phyloP scores from a whole-genome alignment of 2,329 filamentous ascomycete genomes.

The Sclerotinia spermophila region DNA sequence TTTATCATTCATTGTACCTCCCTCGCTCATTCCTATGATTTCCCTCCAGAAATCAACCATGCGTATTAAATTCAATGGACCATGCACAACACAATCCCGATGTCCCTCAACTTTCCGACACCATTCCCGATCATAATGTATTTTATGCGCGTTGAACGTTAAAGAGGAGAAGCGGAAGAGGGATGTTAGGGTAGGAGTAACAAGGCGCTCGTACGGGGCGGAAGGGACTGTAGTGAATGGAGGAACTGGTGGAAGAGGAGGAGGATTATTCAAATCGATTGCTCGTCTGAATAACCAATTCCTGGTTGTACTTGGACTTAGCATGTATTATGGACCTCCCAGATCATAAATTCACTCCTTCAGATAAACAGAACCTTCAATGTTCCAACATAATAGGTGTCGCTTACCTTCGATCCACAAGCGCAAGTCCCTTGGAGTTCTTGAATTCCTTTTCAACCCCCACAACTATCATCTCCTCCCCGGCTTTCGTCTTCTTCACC shows the following conservation, averaged over 20 bases:
- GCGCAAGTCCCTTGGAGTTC: constrained; percentile 47
- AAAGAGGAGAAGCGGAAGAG: constrained; percentile 80
- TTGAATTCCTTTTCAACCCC: constrained; percentile 59
- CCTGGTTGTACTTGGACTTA: constrained; percentile 19
- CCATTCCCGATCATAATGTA: constrained; percentile 69
- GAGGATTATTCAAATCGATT: constrained; percentile 21
- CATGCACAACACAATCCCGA: constrained; percentile 70
- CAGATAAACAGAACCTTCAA: neutral
- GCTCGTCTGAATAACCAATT: constrained; percentile 36
- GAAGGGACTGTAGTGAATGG: constrained; percentile 21
- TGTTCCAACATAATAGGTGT: too few relatives aligned
- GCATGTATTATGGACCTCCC: neutral
- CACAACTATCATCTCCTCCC: constrained; percentile 61
- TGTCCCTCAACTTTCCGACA: constrained; percentile 51
- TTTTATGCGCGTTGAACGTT: constrained; percentile 82
- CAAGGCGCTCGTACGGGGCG: constrained; percentile 34
- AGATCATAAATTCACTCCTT: neutral
- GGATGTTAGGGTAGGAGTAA: constrained; percentile 32
- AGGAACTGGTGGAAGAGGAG: constrained; percentile 28
- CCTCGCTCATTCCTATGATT: constrained; percentile 25
- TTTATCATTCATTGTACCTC: neutral
- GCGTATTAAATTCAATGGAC: constrained; percentile 70
- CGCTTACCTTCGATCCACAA: constrained; percentile 51
- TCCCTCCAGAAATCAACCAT: constrained; percentile 68
- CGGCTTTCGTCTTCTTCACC: constrained; percentile 52